phyloP scores from a whole-genome alignment of 495 filamentous ascomycete species.

The Aspergillus wentii region DNA sequence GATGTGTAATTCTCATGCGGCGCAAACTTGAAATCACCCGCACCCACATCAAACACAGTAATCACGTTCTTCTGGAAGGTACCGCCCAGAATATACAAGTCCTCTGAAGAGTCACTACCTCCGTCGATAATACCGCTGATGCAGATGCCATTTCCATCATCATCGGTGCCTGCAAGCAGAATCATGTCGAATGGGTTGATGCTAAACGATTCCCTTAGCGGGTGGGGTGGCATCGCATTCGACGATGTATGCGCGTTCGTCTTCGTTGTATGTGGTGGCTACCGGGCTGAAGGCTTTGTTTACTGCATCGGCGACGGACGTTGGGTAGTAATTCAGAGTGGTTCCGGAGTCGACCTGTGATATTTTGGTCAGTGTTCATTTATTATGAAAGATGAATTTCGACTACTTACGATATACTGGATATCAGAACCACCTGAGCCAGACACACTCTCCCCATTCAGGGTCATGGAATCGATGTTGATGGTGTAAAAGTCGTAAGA shows the following conservation, averaged over 20 bases:
- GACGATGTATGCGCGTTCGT: conserved; percentile 46
- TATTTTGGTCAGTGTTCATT: too few species aligned
- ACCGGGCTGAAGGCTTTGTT: conserved; percentile 51
- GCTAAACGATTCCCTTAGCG: conserved; percentile 47
- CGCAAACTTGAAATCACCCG: conserved; percentile 27
- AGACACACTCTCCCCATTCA: conserved; percentile 19
- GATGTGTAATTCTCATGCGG: too few species aligned
- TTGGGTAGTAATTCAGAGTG: conserved; percentile 35
- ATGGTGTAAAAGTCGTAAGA: conserved; percentile 40
- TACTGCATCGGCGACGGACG: conserved; percentile 41
- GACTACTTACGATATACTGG: conserved; percentile 20
- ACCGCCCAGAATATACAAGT: conserved; percentile 50
- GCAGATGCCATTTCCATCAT: conserved; percentile 33
- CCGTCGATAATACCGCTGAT: conserved; percentile 40
- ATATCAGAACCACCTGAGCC: conserved; percentile 10
- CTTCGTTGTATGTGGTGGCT: conserved; percentile 39
- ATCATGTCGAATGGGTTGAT: conserved; percentile 55
- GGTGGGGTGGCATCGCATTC: conserved; percentile 52
- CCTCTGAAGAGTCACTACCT: conserved; percentile 26
- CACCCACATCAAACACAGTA: conserved; percentile 31
- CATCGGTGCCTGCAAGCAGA: conserved; percentile 26
- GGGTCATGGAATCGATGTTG: conserved; percentile 29
- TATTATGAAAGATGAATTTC: too few species aligned
- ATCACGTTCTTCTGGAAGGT: conserved; percentile 62
- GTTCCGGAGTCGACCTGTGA: conserved; percentile 46